Base-by-base conservation (phyloP, 306 rosid genomes). In the Hippophae rhamnoides region DNA sequence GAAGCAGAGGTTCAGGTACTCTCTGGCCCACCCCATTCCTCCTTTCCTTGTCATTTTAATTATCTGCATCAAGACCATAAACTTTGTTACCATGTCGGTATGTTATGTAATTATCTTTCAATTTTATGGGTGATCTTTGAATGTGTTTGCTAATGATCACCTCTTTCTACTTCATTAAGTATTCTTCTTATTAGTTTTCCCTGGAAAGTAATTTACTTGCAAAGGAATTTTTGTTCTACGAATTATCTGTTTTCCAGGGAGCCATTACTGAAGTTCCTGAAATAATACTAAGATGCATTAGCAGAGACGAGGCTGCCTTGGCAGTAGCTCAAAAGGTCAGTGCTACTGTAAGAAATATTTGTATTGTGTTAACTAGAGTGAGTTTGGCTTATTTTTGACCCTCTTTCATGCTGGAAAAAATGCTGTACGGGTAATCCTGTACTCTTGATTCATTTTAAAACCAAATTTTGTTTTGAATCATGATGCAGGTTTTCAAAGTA, bases 301-400 rank as follows among this genome's bases (percentile, higher is more conserved):
- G 99, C 74, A 88, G 97, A 62, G 99, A 93, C 69, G 99, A 93
- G 80, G 99, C 99, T 58, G 99, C 99, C 51, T 76, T 93, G 76
- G 99, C 99, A 68, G 95, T 93, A 70, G 95, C 99, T 60, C 97
- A 93, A 69, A 93, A 88, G 99, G 99, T 93, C 18, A 40, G 66
- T 10, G 47, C 40, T 57, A 6, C 54, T 18, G 40, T 57, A 5
- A 38, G 26, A 58, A 38, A 50, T 40, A 54, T 60, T 46, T 58
- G 50, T 5, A 43, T 63, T 52, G n/a, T 1, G 3, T 31, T 31
- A 31, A 31, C 38, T 31, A 31, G 41, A 13, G 7, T 23, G 9
- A 9, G 45, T 43, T 68, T 52, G 69, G 8, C 69, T 68, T 48
- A 57, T 63, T 58, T 23, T 31, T 52, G 52, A 13, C 4, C 38